These are phyloP conservation scores for Auriscalpium orientale DNA, from an alignment of 768 basidiomycete species.

Conservation along the genomic window DNA sequence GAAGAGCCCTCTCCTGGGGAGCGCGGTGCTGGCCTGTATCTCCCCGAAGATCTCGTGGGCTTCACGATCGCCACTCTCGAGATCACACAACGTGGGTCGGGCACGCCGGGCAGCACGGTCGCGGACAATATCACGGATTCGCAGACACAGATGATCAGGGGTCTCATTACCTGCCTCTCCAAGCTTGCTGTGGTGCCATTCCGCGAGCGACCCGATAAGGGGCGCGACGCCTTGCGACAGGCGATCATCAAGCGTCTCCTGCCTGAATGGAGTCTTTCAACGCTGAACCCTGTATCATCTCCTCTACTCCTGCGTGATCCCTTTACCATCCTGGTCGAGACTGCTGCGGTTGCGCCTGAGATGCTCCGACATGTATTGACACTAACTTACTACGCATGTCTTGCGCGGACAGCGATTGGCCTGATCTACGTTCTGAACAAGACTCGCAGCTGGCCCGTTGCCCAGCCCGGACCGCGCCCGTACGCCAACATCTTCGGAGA, in stretches of 20 bases:
- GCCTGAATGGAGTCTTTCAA: slow-evolving; percentile 87
- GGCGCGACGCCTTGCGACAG: slow-evolving; percentile 69
- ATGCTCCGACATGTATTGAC: slow-evolving; percentile 85
- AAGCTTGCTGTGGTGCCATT: slow-evolving; percentile 63
- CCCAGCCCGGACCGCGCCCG: slow-evolving; percentile 41
- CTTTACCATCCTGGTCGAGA: slow-evolving; percentile 82
- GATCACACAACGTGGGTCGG: slow-evolving; percentile 66
- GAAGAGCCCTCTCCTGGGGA: slow-evolving; percentile 65
- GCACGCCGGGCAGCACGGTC: slow-evolving; percentile 39
- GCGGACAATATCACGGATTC: slow-evolving; percentile 76
- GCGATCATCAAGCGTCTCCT: slow-evolving; percentile 84
- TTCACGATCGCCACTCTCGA: slow-evolving; percentile 85
- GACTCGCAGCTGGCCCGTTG: slow-evolving; percentile 37
- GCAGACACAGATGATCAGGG: slow-evolving; percentile 69
- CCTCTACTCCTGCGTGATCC: slow-evolving; percentile 88
- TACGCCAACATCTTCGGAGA: slow-evolving; percentile 77
- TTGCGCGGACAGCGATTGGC: slow-evolving; percentile 81
- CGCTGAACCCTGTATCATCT: slow-evolving; percentile 74
- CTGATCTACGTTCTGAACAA: slow-evolving; percentile 79
- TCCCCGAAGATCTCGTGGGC: slow-evolving; percentile 86
- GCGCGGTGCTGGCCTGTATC: slow-evolving; percentile 78
- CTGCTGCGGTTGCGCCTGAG: slow-evolving; percentile 83
- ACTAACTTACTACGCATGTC: slow-evolving; percentile 82
- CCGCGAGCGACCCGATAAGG: slow-evolving; percentile 63
- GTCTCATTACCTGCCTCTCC: slow-evolving; percentile 62